Percentiles rank a stretch among this genome's conserved stretches.
Conservation (phyloP, 805 yeast species). For the Monosporozyma solicola region DNA sequence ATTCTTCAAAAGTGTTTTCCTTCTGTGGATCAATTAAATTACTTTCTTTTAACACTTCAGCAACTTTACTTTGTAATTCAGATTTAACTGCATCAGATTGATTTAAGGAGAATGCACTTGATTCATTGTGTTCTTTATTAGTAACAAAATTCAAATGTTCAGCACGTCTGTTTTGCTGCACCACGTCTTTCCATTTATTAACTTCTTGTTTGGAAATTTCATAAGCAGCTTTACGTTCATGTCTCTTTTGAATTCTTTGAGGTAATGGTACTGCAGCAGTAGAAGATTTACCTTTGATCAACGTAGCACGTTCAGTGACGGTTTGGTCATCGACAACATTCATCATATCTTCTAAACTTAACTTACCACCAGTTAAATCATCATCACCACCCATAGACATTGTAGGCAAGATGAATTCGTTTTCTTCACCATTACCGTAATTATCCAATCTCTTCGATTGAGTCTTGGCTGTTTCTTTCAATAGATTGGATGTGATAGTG, state of each 20-base stretch:
- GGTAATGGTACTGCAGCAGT: constrained; percentile 78
- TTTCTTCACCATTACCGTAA: constrained; percentile 50
- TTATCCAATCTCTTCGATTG: constrained; percentile 41
- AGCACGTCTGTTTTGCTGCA: constrained; percentile 69
- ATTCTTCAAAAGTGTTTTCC: constrained; percentile 79
- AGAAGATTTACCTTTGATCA: constrained; percentile 34
- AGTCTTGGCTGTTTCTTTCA: constrained; percentile 26
- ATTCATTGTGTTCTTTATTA: constrained; percentile 26
- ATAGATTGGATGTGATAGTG: constrained; percentile 37
- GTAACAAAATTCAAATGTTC: constrained; percentile 50
- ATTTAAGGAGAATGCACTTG: constrained; percentile 45
- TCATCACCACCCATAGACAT: constrained; percentile 13
- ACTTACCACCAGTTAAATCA: constrained; percentile 29
- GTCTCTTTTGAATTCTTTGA: constrained; percentile 70
- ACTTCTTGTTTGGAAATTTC: constrained; percentile 83
- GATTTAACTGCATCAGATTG: constrained; percentile 38
- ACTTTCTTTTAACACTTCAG: constrained; percentile 52
- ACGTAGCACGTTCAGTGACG: constrained; percentile 41
- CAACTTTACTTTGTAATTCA: constrained; percentile 60
- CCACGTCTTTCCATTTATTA: constrained; percentile 78
- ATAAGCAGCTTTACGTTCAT: constrained; percentile 84
- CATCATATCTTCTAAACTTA: constrained; percentile 69
- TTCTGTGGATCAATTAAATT: constrained; percentile 61
- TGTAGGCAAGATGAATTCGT: constrained; percentile 61
- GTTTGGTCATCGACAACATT: constrained; percentile 47